Percentiles rank a stretch among this genome's conserved stretches.
phyloP scores from a whole-genome alignment of 176 grass and related monocot genomes.

The Puya raimondii region DNA sequence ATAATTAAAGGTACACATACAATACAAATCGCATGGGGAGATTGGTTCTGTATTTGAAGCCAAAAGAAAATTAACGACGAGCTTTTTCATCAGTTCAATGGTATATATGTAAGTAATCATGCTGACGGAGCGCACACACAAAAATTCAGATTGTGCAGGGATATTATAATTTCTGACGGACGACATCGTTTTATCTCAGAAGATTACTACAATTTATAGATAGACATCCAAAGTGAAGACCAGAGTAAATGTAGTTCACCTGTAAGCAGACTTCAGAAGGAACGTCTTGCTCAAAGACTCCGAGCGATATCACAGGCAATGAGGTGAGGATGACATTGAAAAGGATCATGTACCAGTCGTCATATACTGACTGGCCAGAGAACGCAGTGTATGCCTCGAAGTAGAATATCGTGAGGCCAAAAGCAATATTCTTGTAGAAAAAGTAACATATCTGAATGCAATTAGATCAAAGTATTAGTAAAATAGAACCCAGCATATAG shows the following conservation, averaged over 20 bases:
- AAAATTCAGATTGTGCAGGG: no score
- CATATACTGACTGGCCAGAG: constrained; percentile 96
- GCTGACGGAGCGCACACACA: no score
- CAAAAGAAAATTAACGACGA: no score
- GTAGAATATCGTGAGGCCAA: constrained; percentile 99
- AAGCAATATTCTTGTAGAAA: constrained; percentile 99
- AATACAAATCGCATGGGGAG: no score
- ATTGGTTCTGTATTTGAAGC: no score
- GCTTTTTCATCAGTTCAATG: no score
- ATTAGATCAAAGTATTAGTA: constrained; percentile 19
- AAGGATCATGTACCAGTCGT: constrained; percentile 99
- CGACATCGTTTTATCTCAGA: neutral
- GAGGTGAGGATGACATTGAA: constrained; percentile 98
- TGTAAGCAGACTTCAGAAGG: constrained; percentile 95
- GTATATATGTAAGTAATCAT: no score
- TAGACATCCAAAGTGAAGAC: neutral
- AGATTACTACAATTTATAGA: neutral
- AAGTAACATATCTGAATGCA: constrained; percentile 87
- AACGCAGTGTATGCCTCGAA: constrained; percentile 93
- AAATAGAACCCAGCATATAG: constrained; percentile 3
- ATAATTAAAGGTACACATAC: neutral
- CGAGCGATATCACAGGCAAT: constrained; percentile 88
- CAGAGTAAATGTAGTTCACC: constrained; percentile 29
- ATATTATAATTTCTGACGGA: no score
- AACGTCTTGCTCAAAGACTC: constrained; percentile 98